phyloP scores from a whole-genome alignment of 2,329 filamentous ascomycete species.

The Neonectria magnoliae region DNA sequence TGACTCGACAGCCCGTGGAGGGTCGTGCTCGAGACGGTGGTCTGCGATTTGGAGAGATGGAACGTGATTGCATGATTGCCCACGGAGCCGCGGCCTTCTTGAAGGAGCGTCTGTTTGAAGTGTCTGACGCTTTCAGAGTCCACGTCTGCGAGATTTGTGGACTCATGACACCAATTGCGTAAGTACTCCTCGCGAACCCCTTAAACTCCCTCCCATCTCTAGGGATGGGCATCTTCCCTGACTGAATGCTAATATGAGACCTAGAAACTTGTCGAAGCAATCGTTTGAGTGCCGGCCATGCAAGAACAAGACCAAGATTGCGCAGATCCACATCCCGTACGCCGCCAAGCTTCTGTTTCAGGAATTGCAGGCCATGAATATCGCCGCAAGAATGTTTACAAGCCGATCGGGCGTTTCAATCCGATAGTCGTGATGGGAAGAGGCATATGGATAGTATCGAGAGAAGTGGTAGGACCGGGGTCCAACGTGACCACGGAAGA shows the following conservation, averaged over 20 bases:
- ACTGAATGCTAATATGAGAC: slow-evolving; percentile 46
- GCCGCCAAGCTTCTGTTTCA: slow-evolving; percentile 98
- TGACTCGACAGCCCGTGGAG: slow-evolving; percentile 96
- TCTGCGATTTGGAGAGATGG: slow-evolving; percentile 99
- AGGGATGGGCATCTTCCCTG: neutral
- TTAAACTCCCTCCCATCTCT: neutral
- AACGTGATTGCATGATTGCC: slow-evolving; percentile 99
- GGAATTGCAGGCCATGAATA: slow-evolving; percentile 98
- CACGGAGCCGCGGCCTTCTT: slow-evolving; percentile 96
- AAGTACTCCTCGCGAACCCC: slow-evolving; percentile 58
- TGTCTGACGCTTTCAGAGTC: slow-evolving; percentile 96
- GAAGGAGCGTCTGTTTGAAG: slow-evolving; percentile 96
- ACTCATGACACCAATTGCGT: slow-evolving; percentile 99
- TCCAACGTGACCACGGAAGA: slow-evolving; percentile 19
- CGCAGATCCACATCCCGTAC: slow-evolving; percentile 97
- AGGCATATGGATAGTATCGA: neutral
- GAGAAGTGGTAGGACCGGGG: slow-evolving; percentile 8
- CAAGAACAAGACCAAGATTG: slow-evolving; percentile 99
- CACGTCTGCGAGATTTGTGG: slow-evolving; percentile 99
- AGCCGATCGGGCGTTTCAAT: slow-evolving; percentile 80
- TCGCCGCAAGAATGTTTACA: slow-evolving; percentile 96
- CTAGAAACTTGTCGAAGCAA: slow-evolving; percentile 90
- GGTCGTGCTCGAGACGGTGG: slow-evolving; percentile 98
- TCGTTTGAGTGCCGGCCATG: slow-evolving; percentile 97
- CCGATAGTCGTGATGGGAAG: slow-evolving; percentile 56